These are phyloP conservation scores for Mortierella sp. DNA, from an alignment of 371 early-diverging fungal genomes.

Conservation along the genomic window DNA sequence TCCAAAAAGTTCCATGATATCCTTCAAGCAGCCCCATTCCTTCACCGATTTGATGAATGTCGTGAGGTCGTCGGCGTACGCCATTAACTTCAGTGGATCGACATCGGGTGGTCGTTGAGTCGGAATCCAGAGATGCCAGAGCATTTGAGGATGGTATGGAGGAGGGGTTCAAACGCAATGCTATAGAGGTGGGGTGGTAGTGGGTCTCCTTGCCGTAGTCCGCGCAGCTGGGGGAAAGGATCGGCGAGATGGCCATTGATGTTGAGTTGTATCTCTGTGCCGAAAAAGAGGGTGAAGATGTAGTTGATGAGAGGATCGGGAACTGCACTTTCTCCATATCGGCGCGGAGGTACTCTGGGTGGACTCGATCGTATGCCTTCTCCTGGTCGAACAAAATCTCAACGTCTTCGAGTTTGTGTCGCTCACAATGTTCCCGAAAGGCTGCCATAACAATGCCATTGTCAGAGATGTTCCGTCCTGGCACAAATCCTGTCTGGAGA, in stretches of 20 bases:
- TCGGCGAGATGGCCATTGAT: constrained; percentile 32
- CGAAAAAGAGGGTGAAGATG: constrained; percentile 24
- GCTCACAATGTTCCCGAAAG: constrained; percentile 12
- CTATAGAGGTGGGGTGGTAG: constrained; percentile 35
- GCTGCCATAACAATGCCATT: constrained; percentile 16
- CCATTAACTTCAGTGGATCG: not conserved
- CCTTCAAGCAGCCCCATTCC: not conserved
- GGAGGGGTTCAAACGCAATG: constrained; percentile 44
- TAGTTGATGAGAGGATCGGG: not conserved
- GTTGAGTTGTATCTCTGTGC: constrained; percentile 28
- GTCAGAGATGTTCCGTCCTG: constrained; percentile 18
- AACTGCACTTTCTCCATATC: constrained; percentile 7
- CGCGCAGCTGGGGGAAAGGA: constrained; percentile 19
- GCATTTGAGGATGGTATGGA: constrained; percentile 22
- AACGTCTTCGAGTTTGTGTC: not conserved
- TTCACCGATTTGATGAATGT: not conserved
- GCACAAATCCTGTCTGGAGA: constrained; percentile 24
- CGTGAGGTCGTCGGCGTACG: constrained; percentile 2
- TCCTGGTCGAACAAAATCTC: constrained; percentile 22
- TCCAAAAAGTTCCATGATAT: not conserved
- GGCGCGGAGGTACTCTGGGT: constrained; percentile 9
- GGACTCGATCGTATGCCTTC: constrained; percentile 35
- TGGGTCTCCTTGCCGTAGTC: constrained; percentile 35
- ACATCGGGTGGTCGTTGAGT: not conserved
- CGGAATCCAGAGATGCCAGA: not conserved